Conservation (phyloP, 169 alveolate species). For the Plasmodium falciparum region DNA sequence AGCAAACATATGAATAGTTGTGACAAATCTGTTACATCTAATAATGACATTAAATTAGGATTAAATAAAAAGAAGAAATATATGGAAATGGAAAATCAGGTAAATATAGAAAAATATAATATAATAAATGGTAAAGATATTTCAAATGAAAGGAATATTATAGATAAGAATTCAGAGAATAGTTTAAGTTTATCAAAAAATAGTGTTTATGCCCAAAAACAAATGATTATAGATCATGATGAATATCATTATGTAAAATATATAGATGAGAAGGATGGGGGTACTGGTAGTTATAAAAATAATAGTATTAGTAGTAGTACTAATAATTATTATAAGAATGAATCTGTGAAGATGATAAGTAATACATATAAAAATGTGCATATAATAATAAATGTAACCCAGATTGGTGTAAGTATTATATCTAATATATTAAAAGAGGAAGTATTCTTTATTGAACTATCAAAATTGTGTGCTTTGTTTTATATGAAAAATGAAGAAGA, state of each 20-base stretch:
- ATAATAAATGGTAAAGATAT: not conserved
- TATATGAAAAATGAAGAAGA: slow-evolving; percentile 88
- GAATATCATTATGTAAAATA: not conserved
- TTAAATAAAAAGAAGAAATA: not conserved
- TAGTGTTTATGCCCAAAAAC: not conserved
- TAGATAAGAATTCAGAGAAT: not conserved
- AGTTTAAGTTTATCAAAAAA: not conserved
- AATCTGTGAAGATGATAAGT: slow-evolving; percentile 44
- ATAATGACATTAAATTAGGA: not conserved
- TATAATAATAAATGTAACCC: slow-evolving; percentile 81
- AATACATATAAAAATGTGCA: slow-evolving; percentile 67
- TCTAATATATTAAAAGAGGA: slow-evolving; percentile 88
- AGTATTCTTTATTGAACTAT: slow-evolving; percentile 87
- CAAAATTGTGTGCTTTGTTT: slow-evolving; percentile 83
- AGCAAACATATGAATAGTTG: not conserved
- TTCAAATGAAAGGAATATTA: not conserved
- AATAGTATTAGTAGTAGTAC: not conserved
- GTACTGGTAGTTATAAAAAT: not conserved
- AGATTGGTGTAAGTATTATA: slow-evolving; percentile 87
- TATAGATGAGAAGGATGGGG: not conserved
- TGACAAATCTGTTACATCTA: not conserved
- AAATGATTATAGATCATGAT: not conserved
- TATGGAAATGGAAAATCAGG: not conserved
- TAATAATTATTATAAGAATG: slow-evolving; percentile 2
- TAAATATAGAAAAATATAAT: not conserved